Evolutionary conservation across 140 eudicot genomes (phyloP).

Genomic region (Bidens hawaiensis): DNA sequence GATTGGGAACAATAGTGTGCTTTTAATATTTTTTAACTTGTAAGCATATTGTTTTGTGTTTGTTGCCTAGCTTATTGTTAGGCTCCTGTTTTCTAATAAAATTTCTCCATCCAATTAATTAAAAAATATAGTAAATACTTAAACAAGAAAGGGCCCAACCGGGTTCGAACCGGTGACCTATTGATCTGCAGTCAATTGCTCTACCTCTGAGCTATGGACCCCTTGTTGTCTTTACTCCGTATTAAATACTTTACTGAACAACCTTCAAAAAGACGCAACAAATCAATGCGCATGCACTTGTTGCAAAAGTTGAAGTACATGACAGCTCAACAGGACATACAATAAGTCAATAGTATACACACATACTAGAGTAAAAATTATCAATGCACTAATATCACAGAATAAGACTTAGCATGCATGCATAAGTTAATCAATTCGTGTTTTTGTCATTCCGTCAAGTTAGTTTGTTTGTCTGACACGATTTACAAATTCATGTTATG

Average conservation of each 20-base stretch:
- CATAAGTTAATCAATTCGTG: background rate
- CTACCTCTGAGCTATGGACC: constrained; percentile 99
- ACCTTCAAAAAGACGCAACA: background rate
- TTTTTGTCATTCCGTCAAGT: background rate
- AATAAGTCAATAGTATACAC: background rate
- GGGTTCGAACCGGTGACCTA: constrained; percentile 99
- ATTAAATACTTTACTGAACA: no score
- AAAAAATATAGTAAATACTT: no score
- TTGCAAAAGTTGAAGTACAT: background rate
- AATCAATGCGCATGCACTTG: background rate
- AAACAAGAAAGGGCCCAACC: constrained; percentile 72
- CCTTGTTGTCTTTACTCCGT: background rate
- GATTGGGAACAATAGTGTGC: no score
- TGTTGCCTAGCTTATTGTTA: no score
- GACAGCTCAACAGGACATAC: background rate
- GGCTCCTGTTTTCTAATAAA: no score
- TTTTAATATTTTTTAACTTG: no score
- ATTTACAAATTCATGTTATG: background rate
- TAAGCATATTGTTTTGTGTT: no score
- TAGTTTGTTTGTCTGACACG: background rate
- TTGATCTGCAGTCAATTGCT: constrained; percentile 99
- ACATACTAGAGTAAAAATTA: background rate
- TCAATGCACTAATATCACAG: background rate
- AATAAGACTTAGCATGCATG: no score
- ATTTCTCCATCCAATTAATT: no score